Conservation (phyloP, 768 basidiomycete genomes). For the Agaricus blazei region DNA sequence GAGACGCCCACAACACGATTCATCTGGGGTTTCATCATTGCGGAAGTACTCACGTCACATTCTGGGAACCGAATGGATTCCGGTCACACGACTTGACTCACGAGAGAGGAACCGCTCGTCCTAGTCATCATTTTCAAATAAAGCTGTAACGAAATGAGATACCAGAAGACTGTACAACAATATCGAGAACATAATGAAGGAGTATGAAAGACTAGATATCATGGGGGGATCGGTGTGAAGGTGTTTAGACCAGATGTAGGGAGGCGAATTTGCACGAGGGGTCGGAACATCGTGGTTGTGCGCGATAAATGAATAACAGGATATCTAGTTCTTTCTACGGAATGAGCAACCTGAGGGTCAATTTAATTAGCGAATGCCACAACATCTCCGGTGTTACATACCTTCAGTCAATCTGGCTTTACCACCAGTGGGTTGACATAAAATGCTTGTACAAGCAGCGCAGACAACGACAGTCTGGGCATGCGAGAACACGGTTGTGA, state of each 20-base stretch:
- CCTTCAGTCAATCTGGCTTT: slow-evolving; percentile 98
- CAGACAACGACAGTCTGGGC: slow-evolving; percentile 97
- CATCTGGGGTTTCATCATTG: neutral
- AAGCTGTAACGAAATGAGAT: neutral
- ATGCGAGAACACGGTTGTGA: slow-evolving; percentile 98
- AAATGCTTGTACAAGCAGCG: slow-evolving; percentile 84
- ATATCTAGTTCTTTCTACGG: slow-evolving; percentile 85
- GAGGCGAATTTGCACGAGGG: neutral
- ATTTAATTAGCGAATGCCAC: neutral
- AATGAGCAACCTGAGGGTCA: slow-evolving; percentile 79
- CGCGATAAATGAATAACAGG: slow-evolving; percentile 18
- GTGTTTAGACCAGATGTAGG: neutral
- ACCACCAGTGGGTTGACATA: slow-evolving; percentile 98
- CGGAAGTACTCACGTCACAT: too few species aligned
- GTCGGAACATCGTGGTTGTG: neutral
- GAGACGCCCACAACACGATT: neutral
- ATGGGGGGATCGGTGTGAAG: neutral
- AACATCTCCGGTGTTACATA: slow-evolving; percentile 31
- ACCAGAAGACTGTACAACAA: slow-evolving; percentile 6
- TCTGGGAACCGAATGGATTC: neutral
- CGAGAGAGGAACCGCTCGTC: neutral
- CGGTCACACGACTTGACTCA: slow-evolving; percentile 7
- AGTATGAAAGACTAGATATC: neutral
- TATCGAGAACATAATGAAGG: slow-evolving; percentile 3
- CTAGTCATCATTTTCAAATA: neutral